A percentile compares a stretch with the other conserved stretches of the same genome.
Conservation (phyloP, 2,329 filamentous ascomycete species). For the Trichoderma polysporum region DNA sequence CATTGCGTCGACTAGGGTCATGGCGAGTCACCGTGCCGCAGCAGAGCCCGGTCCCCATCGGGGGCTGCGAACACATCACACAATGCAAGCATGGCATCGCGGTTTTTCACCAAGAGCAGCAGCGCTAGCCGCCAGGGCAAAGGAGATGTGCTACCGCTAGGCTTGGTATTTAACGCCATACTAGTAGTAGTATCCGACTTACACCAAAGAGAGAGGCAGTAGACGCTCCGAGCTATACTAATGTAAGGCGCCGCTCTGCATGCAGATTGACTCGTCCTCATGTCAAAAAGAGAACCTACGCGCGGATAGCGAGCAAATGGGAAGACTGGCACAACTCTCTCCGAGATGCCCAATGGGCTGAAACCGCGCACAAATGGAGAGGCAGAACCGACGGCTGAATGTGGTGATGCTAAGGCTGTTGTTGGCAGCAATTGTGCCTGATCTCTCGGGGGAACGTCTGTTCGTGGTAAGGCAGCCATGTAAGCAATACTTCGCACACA, state of each 20-base stretch:
- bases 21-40: not conserved
- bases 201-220: not conserved
- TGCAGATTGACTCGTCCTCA: not conserved
- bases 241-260: not conserved
- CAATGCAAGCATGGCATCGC: not conserved
- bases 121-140: not conserved
- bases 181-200: too few relatives aligned
- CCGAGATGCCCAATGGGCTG: not conserved
- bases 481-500: too few relatives aligned
- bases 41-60: not conserved
- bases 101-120: not conserved
- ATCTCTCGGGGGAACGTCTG: too few relatives aligned
- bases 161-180: not conserved
- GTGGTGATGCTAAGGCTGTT: conserved; percentile 1
- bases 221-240: not conserved
- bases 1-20: not conserved
- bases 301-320: conserved; percentile 13
- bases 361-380: not conserved
- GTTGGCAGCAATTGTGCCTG: not conserved
- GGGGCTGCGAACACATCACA: conserved; percentile 9
- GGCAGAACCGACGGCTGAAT: conserved; percentile 9
- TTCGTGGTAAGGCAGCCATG: not conserved
- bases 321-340: not conserved
- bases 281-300: not conserved
- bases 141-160: not conserved